Base-by-base conservation (phyloP, 164 flowering plant genomes). In the Chimonanthus praecox region DNA sequence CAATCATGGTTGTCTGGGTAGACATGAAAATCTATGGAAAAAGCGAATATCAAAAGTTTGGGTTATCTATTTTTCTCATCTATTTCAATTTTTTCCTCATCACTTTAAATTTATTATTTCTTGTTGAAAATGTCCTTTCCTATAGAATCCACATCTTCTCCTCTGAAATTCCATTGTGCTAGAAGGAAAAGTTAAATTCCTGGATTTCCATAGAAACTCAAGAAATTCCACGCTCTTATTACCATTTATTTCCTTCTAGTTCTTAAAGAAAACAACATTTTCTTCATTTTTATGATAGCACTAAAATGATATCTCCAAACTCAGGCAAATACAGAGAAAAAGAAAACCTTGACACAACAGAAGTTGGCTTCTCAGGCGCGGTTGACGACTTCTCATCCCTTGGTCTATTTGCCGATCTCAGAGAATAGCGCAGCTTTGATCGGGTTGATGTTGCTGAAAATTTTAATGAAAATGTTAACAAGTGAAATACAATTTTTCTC, bases 391-490 rank as follows among this genome's bases (percentile, higher is more conserved):
- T 82, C 69, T 86, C 88, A 9, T 86, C 87, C 83, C 83, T 89
- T 9, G 74, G 18, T 68, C 84, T 88, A 15, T 75, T 74, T 9
- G 85, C 86, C 13, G 97, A 90, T 82, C 97, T 81, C 64, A 91
- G 84, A 16, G 92, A 85, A 72, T 91, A 91, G 46, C 94, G 79
- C 46, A 84, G 78, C 78, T 79, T 88, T 65, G 90, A 82, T 71
- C 74, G 78, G 50, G 72, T 76, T 0, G 85, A 15, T 16, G 48
- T 70, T 44, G 51, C 86, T 80, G 73, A 18, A 73, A 78, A 47
- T 44, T 20, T 47, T 58, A 48, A 58, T 2, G 5, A 16, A 48
- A 49, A 20, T 10, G 11, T 33, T n/a, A 48, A 63, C 2, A 44
- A 67, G 15, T 4, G 13, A 66, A 68, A 51, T 7, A 67, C 9